Evolutionary conservation across 1,284 basidiomycete genomes (phyloP).

Genomic region (Cryptococcus jaspeensis): DNA sequence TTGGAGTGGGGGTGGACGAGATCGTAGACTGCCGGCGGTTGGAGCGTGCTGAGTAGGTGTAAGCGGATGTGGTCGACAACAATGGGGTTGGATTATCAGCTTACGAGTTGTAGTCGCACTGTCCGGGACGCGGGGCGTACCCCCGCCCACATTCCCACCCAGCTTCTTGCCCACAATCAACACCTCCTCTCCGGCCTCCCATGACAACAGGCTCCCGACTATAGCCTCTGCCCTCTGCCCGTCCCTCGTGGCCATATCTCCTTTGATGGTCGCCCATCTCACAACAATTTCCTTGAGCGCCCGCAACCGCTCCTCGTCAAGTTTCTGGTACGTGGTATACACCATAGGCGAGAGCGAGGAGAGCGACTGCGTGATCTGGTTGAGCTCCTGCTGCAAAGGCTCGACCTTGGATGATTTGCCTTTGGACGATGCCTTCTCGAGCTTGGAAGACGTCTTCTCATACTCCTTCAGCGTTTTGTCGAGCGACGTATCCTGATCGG

Average conservation of each 20-base stretch:
- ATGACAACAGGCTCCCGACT: conserved; percentile 40
- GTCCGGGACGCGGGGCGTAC: conserved; percentile 12
- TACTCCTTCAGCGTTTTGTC: conserved; percentile 49
- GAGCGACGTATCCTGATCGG: conserved; percentile 43
- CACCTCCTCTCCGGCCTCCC: conserved; percentile 47
- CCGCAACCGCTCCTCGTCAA: conserved; percentile 46
- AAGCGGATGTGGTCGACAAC: background rate
- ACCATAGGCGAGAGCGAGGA: conserved; percentile 42
- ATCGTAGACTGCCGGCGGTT: conserved; percentile 21
- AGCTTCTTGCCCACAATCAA: conserved; percentile 32
- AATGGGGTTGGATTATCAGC: conserved; percentile 1
- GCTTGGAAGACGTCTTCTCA: conserved; percentile 44
- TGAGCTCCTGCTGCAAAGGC: conserved; percentile 33
- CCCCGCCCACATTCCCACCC: conserved; percentile 25
- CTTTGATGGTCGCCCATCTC: conserved; percentile 47
- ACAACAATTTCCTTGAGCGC: conserved; percentile 49
- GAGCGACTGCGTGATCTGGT: conserved; percentile 35
- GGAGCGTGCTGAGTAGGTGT: conserved; percentile 16
- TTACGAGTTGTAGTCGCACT: conserved; percentile 20
- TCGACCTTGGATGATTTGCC: conserved; percentile 44
- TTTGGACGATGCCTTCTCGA: conserved; percentile 47
- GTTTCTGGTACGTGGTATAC: conserved; percentile 45
- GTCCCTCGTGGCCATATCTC: conserved; percentile 43
- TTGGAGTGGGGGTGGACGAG: conserved; percentile 7
- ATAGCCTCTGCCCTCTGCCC: conserved; percentile 43